Percentiles rank a stretch among this genome's conserved stretches.
phyloP scores from a whole-genome alignment of 192 early-diverging fungal species.

The Coemansia sp. region DNA sequence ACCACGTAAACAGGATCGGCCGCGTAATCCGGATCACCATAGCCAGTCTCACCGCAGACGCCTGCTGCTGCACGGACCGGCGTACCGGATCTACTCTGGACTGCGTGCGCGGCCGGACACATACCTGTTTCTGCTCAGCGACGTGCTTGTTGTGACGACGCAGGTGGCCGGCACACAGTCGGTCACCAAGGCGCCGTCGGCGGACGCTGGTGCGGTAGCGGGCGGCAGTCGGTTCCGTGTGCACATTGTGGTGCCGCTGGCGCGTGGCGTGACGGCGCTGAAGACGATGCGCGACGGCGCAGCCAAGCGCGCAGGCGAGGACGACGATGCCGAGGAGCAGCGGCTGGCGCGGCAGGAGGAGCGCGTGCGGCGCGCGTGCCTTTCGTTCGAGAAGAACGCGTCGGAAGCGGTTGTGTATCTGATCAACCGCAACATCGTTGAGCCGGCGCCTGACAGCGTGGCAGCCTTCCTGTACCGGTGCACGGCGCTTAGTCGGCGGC shows the following conservation, averaged over 20 bases:
- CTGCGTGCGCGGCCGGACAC: constrained; percentile 45
- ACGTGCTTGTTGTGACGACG: constrained; percentile 50
- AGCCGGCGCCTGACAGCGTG: constrained; percentile 36
- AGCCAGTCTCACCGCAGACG: constrained; percentile 12
- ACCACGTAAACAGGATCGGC: background rate
- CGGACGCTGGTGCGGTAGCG: constrained; percentile 27
- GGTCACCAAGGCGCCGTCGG: constrained; percentile 24
- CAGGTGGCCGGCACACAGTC: constrained; percentile 11
- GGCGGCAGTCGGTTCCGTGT: constrained; percentile 36
- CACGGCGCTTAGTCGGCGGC: constrained; percentile 53
- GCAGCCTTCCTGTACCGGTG: constrained; percentile 54
- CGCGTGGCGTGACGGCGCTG: constrained; percentile 23
- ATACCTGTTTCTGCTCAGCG: constrained; percentile 54
- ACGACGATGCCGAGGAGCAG: constrained; percentile 46
- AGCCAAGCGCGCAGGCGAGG: constrained; percentile 46
- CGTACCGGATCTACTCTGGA: constrained; percentile 43
- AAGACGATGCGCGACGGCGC: constrained; percentile 41
- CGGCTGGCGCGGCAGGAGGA: constrained; percentile 48
- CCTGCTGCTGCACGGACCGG: constrained; percentile 53
- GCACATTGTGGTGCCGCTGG: constrained; percentile 47
- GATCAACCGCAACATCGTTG: constrained; percentile 51
- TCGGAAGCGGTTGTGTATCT: constrained; percentile 51
- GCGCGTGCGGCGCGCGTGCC: constrained; percentile 49
- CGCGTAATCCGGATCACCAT: background rate
- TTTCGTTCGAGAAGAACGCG: constrained; percentile 52